Percentiles rank a stretch among this genome's conserved stretches.
These are phyloP conservation scores for Ophiocordyceps robertsii DNA, from an alignment of 2,329 filamentous ascomycete genomes.

Conservation along the genomic window DNA sequence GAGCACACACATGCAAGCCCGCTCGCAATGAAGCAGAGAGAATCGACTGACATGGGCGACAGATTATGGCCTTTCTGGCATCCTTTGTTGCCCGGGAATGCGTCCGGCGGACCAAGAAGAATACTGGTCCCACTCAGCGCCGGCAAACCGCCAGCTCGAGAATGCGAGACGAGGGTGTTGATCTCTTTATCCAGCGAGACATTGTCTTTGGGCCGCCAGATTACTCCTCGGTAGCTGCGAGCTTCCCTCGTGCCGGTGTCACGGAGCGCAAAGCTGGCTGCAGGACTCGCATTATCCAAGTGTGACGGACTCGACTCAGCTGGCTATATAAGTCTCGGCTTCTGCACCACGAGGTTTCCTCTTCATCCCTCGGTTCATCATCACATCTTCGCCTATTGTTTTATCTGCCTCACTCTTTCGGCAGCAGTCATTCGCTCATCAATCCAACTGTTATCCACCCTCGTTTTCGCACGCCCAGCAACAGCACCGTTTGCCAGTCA, in stretches of 20 bases:
- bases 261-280: not conserved
- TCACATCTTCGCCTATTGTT: not conserved
- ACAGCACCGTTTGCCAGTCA: not conserved
- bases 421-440: not conserved
- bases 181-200: not conserved
- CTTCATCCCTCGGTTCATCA: not conserved
- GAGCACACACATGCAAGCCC: no score
- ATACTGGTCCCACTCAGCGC: no score
- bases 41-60: no score
- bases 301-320: not conserved
- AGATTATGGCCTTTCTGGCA: no score
- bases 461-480: not conserved
- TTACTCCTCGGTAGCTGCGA: not conserved
- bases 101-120: no score
- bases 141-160: not conserved
- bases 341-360: not conserved
- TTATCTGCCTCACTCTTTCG: not conserved
- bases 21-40: no score
- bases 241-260: not conserved
- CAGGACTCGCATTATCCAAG: no score
- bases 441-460: not conserved
- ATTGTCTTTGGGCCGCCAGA: not conserved
- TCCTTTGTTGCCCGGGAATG: no score
- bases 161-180: not conserved
- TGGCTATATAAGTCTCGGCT: not conserved